Base-by-base conservation (phyloP, 1,284 basidiomycete species). In the Cronartium quercuum region DNA sequence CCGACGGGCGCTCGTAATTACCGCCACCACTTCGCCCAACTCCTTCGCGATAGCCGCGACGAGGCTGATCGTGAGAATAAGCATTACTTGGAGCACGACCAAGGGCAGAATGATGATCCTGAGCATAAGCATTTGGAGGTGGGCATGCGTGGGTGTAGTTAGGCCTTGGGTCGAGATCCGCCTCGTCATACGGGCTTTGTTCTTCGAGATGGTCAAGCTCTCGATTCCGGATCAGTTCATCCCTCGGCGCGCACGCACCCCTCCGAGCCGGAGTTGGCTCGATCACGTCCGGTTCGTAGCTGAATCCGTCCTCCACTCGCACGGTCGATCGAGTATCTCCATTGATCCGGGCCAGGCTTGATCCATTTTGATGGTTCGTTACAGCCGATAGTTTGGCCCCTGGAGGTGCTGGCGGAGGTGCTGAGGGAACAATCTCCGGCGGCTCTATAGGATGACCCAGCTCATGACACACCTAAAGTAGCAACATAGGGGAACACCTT, bases 371-470 rank as follows among this genome's bases (percentile, higher is more conserved):
- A 12, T 51, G 47, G 24, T 51, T 51, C 24, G 24, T 18, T 15
- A 18, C 18, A 35, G 29, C 4, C 35, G 15, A 1, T 24, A 12
- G 10, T 61, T 9, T 6, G n/a, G 51, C 38, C 15, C 15, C 24
- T 1, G 35, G 29, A 44, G 37, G 57, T 64, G 1, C 35, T 35
- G 0, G 38, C 9, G 40, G 21, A n/a, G 9, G n/a, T 21, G 18
- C 51, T 21, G n/a, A 21, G 5, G 60, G 58, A 9, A 42, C 44
- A 35, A 68, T 38, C 6, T 47, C 68, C 13, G 60, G n/a, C 21
- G 35, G 29, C 5, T 62, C 60, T 41, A 70, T 63, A 7, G 68
- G 68, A 55, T 62, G 60, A n/a, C 68, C 68, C 13, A 70, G 51
- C 4, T 58, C 37, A n/a, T 73, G 42, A 29, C 69, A 73, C 47